Evolutionary conservation across 2,329 filamentous ascomycete genomes (phyloP), one percentile per base, ranked within the genome.

Genomic region (Paradendryphiella salina): DNA sequence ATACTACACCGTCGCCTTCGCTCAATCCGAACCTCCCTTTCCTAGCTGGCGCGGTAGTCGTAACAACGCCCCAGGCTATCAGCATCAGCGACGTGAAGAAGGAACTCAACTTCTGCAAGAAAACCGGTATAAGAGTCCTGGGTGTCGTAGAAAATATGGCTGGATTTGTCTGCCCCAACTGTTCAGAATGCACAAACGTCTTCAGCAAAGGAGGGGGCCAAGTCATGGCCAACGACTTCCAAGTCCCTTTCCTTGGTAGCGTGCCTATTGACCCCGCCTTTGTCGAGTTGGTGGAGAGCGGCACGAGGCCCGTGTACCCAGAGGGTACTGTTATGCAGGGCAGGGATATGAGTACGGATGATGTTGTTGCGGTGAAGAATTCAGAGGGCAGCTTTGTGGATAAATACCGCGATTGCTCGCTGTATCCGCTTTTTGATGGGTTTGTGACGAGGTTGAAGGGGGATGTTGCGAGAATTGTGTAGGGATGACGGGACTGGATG

Each of bases 121-220:
- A 96, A 77, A 93, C 89, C 1, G 82, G 84, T 23, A 86, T 96
- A 40, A 79, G 81, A 2, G 85, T 95, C 29, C 78, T 97, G 9
- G 94, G 94, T 0, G 92, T 99, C 1, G 83, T 99, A 37, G 94
- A 99, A 77, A 99, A 99, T 71, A 97, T 99, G 94, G 87, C 86
- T 60, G 90, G 90, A 2, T 95, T 89, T 64, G 88, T 94, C n/a
- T 94, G 89, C 67, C 83, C 83, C 11, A 85, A 83, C 54, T 86
- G 83, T 66, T 81, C 80, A 42, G 91, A 96, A 71, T 95, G 93
- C 74, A 96, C 90, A 44, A 90, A 97, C 74, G 83, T 97, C 43
- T 99, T 99, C 72, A 90, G 87, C 43, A 92, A 89, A 47, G 94
- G 94, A 3, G 94, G 94, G 3, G 94, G 94, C 6, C 80, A 89